Evolutionary conservation across 169 alveolate genomes (phyloP), one percentile per base, ranked within the genome.

Genomic region (Cryptosporidium viatorum): DNA sequence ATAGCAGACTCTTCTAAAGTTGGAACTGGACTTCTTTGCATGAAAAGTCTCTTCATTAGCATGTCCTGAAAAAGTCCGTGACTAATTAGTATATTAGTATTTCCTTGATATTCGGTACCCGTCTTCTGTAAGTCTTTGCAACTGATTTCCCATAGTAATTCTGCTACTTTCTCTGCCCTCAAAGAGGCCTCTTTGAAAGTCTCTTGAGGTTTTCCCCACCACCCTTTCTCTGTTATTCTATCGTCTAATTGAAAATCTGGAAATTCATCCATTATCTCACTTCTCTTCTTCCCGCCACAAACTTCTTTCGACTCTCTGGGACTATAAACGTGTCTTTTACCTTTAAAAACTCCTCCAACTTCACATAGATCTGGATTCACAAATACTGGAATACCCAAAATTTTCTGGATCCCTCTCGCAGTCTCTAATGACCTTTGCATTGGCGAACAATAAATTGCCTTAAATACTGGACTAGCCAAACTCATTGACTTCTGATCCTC

Each of bases 121-220:
- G 48, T 23, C 14, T 43, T 43, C 3, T 39, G 12, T 7, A 62
- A 14, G 9, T 65, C 74, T 18, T 80, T 37, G 45, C 8, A 48
- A 26, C 89, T 80, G 14, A 80, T 59, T 41, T 43, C 65, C 89
- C 89, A 80, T 1, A 80, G 21, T 43, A 31, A 62, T 33, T 80
- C 80, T 16, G 75, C 33, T 3, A 80, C 89, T 26, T 62, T 80
- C 26, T 41, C 10, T 37, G 89, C 89, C 29, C 89, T 80, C 23
- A 26, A 45, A 10, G 70, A 29, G 45, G 89, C 89, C 10, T 65
- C 73, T 50, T 80, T 80, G 51, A 80, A 43, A 7, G 80, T 43
- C 23, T 80, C 89, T 43, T 80, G 89, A 33, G 89, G 75, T 23
- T 50, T 59, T 9, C 51, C 51, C 89, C 89, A 80, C 89, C 89